Percentiles rank a stretch among this genome's conserved stretches.
phyloP scores from a whole-genome alignment of 2,329 filamentous ascomycete species.

The Phoma sp. region DNA sequence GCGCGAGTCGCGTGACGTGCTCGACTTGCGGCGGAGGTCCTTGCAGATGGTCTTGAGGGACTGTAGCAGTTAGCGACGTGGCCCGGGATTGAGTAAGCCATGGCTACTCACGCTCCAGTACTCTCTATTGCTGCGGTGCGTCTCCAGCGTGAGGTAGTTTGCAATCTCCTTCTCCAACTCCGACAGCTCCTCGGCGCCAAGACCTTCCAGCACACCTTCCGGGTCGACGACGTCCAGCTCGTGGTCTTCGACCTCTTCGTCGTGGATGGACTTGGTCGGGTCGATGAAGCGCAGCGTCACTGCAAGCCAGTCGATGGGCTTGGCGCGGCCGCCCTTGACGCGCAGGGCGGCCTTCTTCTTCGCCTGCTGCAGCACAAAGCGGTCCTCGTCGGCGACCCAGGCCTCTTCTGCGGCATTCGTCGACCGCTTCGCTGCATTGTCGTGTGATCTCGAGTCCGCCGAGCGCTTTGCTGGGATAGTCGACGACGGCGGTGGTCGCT shows the following conservation, averaged over 20 bases:
- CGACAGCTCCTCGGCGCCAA: constrained; percentile 70
- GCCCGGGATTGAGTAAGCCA: constrained; percentile 10
- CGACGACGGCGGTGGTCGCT: constrained; percentile 37
- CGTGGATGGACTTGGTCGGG: constrained; percentile 75
- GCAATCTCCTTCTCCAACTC: constrained; percentile 86
- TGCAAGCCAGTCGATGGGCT: constrained; percentile 91
- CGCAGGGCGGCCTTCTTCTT: constrained; percentile 98
- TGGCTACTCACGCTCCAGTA: constrained; percentile 75
- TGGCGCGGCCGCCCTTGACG: constrained; percentile 87
- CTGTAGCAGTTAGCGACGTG: constrained; percentile 48
- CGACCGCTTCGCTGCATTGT: constrained; percentile 50
- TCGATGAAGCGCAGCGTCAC: constrained; percentile 92
- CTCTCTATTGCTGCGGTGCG: constrained; percentile 76
- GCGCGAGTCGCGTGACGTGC: constrained; percentile 70
- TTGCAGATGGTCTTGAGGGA: constrained; percentile 85
- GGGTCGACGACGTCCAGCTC: constrained; percentile 81
- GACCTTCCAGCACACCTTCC: constrained; percentile 77
- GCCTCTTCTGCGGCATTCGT: constrained; percentile 58
- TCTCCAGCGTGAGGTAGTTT: constrained; percentile 80
- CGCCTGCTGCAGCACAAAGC: constrained; percentile 93
- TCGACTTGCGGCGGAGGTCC: constrained; percentile 73
- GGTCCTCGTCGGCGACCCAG: constrained; percentile 94
- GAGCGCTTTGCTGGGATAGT: constrained; percentile 53
- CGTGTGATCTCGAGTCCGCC: constrained; percentile 53
- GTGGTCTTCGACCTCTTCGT: constrained; percentile 82